Conservation (phyloP, 75 land plant species). For the Picea sitchensis region DNA sequence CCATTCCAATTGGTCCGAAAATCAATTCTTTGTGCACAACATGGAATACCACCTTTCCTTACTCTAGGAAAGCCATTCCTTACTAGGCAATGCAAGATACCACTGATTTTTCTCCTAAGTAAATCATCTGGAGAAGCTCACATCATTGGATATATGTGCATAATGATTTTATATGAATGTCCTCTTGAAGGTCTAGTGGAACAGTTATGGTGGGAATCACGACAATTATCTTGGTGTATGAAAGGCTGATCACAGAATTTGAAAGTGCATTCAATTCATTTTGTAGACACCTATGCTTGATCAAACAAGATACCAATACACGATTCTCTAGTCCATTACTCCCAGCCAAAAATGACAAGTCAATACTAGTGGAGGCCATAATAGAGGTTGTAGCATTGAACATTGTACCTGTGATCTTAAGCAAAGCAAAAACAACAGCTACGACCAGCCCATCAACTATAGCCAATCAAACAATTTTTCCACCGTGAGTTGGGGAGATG, state of each 20-base stretch:
- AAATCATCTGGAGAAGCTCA: neutral
- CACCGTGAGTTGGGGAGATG: too few species aligned
- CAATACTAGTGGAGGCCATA: too few species aligned
- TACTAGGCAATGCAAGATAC: neutral
- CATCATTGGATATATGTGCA: neutral
- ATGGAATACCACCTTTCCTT: neutral
- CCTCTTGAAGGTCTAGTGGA: neutral
- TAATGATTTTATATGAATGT: neutral
- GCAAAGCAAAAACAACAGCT: too few species aligned
- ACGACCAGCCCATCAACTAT: too few species aligned
- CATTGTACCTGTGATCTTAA: too few species aligned
- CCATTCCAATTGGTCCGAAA: neutral
- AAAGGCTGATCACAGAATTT: neutral
- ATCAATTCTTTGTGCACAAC: neutral
- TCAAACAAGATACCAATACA: slow-evolving; percentile 3
- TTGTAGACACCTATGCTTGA: neutral
- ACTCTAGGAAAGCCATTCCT: neutral
- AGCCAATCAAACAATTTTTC: too few species aligned
- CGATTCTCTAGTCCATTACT: neutral
- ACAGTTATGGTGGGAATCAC: neutral
- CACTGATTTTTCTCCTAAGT: neutral
- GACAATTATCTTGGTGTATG: neutral
- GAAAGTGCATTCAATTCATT: neutral
- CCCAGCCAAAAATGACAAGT: too few species aligned
- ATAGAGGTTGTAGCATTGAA: too few species aligned